Base-by-base conservation (phyloP, 2,329 filamentous ascomycete species). In the Cryphonectria japonica region DNA sequence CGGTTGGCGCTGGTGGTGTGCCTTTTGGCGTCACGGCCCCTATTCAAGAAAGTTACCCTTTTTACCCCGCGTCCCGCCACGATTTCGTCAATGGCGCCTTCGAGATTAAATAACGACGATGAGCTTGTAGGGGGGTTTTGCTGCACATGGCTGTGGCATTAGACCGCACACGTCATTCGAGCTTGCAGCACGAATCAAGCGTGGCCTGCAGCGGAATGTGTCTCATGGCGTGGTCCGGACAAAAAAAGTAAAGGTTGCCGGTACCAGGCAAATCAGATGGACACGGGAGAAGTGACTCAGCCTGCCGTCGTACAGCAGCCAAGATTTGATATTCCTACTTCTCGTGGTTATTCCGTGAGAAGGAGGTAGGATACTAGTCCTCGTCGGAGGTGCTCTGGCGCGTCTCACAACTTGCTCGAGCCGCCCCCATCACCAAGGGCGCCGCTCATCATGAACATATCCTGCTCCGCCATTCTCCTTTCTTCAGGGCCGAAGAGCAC, bases 401-500 rank as follows among this genome's bases (percentile, higher is more conserved):
- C 50, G 63, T 46, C 39, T 80, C 73, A 84, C 59, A 85, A 76
- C 75, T 78, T 80, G 71, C 80, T 83, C 50, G 75, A 70, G 69
- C 75, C 77, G 52, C 78, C 75, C 59, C 77, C 76, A 19, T 78
- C 78, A 66, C 79, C 74, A 46, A 87, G 77, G 7, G 87, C 87
- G 64, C 87, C 87, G 75, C 87, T 89, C 87, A 89, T 88, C 78
- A 88, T 77, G n/a, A 78, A 77, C 69, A 72, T 72, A 16, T 73
- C 78, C 37, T 71, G 77, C 67, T 50, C 6, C 2, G 16, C 46
- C 8, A 59, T 73, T 74, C 57, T 68, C 63, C 32, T 72, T 22
- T 16, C 73, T 73, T 73, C 76, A 75, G 71, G 72, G 66, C 75
- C 79, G 72, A 76, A 78, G 63, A 86, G 72, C 9, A 88, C 82